phyloP scores from a whole-genome alignment of 306 rosid genomes.

The Astragalus glycyphyllos region DNA sequence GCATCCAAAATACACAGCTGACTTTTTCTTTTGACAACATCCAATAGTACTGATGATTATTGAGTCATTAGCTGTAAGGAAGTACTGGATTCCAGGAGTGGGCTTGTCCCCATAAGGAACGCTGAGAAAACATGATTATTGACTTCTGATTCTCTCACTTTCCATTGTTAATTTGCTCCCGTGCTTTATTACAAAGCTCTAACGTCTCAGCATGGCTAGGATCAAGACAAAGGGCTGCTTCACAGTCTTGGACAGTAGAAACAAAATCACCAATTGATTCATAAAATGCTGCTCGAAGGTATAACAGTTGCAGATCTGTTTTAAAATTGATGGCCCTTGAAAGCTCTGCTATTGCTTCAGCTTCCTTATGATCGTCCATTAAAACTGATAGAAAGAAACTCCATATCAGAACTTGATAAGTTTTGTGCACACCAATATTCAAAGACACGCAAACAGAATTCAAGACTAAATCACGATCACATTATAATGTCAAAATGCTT shows the following conservation, averaged over 20 bases:
- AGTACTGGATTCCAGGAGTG: conserved; percentile 34
- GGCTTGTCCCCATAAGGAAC: conserved; percentile 39
- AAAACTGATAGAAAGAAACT: conserved; percentile 61
- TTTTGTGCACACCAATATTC: background rate
- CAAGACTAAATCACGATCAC: conserved; percentile 16
- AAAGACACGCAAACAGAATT: conserved; percentile 16
- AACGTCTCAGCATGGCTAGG: conserved; percentile 69
- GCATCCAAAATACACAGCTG: conserved; percentile 27
- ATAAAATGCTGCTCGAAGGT: conserved; percentile 91
- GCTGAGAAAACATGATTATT: conserved; percentile 34
- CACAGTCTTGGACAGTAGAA: conserved; percentile 73
- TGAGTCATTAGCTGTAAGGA: conserved; percentile 23
- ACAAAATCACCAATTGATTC: conserved; percentile 71
- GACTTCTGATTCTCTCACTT: conserved; percentile 46
- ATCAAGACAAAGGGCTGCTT: conserved; percentile 89
- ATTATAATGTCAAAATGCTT: conserved; percentile 23
- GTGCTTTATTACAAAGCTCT: conserved; percentile 64
- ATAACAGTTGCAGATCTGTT: conserved; percentile 79
- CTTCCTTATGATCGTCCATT: conserved; percentile 92
- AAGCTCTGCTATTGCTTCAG: conserved; percentile 79
- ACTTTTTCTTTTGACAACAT: conserved; percentile 38
- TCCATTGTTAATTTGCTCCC: conserved; percentile 50
- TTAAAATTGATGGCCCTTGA: conserved; percentile 74
- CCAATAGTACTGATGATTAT: conserved; percentile 37
- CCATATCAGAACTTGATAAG: conserved; percentile 46